phyloP scores from a whole-genome alignment of 2,329 filamentous ascomycete genomes.

The Beauveria sp. region DNA sequence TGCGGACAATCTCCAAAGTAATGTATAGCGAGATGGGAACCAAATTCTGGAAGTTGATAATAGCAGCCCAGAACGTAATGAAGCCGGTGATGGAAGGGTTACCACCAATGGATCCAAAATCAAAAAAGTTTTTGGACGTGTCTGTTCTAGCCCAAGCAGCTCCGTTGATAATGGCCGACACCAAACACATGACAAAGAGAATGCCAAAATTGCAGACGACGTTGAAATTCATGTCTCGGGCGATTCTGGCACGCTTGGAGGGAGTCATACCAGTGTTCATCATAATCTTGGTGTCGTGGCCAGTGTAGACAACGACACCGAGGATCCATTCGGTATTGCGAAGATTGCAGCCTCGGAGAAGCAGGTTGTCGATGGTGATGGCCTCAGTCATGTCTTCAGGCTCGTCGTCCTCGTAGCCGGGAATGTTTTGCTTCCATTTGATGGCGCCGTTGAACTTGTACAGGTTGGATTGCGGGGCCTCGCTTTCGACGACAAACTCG shows the following conservation, averaged over 20 bases:
- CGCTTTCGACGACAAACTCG: slow-evolving; percentile 83
- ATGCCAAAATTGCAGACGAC: slow-evolving; percentile 95
- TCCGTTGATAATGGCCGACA: slow-evolving; percentile 79
- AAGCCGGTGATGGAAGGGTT: slow-evolving; percentile 74
- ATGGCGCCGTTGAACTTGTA: slow-evolving; percentile 92
- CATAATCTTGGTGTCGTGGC: slow-evolving; percentile 98
- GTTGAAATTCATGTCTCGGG: slow-evolving; percentile 92
- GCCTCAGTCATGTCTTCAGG: slow-evolving; percentile 80
- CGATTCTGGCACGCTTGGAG: slow-evolving; percentile 84
- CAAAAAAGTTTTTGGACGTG: slow-evolving; percentile 73
- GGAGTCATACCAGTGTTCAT: slow-evolving; percentile 94
- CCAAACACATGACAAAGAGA: slow-evolving; percentile 79
- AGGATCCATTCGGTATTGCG: slow-evolving; percentile 95
- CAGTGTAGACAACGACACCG: slow-evolving; percentile 88
- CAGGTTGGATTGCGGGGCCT: slow-evolving; percentile 83
- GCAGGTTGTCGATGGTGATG: slow-evolving; percentile 88
- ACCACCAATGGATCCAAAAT: slow-evolving; percentile 74
- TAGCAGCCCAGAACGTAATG: slow-evolving; percentile 91
- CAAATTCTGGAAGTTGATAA: slow-evolving; percentile 97
- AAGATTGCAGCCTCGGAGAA: slow-evolving; percentile 86
- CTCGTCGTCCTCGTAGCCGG: slow-evolving; percentile 52
- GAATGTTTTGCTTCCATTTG: slow-evolving; percentile 71
- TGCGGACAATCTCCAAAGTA: slow-evolving; percentile 89
- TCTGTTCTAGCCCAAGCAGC: slow-evolving; percentile 68
- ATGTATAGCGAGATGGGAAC: slow-evolving; percentile 98